Base-by-base conservation (phyloP, 2,329 filamentous ascomycete genomes). In the Scorias spongiosa region DNA sequence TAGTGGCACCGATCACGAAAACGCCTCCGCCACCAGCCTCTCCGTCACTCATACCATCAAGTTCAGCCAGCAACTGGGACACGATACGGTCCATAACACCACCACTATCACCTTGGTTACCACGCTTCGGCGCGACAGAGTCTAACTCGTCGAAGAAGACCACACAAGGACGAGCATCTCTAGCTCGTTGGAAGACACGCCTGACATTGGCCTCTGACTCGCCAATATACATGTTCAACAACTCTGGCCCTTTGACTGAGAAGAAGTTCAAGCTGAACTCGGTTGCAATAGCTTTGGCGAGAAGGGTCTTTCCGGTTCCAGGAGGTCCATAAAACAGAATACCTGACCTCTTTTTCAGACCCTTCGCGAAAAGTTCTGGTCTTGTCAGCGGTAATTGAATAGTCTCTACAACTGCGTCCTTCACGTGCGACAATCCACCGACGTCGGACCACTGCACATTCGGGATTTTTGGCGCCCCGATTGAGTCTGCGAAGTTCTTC, bases 31-130 rank as follows among this genome's bases (percentile, higher is more conserved):
- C 75, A 40, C 74, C 76, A 50, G 88, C 85, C 46, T 87, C 85
- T 12, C 86, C 88, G 51, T 89, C 83, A 42, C 88, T 95, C 91
- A 98, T 98, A 42, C 91, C 91, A 59, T 98, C 91, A 17, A 98
- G 71, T 65, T 98, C 91, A 0, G 91, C 91, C 10, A 98, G 75
- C 39, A 98, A 69, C 66, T 96, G 91, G 47, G 83, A 91, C 42
- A 98, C 89, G 51, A 96, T 96, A 44, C 91, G 79, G 61, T 96
- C 91, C 89, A 96, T 96, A 44, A 96, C 91, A 58, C 91, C 91
- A 45, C 91, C 89, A 50, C 86, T 94, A 57, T 96, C 91, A 41
- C 91, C 91, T 63, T 96, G 89, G 57, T 96, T 96, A 32, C 91
- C 91, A 64, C 91, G 76, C 68, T 96, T 96, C 0, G 91, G 91